A percentile compares a stretch with the other conserved stretches of the same genome.
These are phyloP conservation scores for Drechslerella dactyloides DNA, from an alignment of 2,329 filamentous ascomycete species.

Conservation along the genomic window DNA sequence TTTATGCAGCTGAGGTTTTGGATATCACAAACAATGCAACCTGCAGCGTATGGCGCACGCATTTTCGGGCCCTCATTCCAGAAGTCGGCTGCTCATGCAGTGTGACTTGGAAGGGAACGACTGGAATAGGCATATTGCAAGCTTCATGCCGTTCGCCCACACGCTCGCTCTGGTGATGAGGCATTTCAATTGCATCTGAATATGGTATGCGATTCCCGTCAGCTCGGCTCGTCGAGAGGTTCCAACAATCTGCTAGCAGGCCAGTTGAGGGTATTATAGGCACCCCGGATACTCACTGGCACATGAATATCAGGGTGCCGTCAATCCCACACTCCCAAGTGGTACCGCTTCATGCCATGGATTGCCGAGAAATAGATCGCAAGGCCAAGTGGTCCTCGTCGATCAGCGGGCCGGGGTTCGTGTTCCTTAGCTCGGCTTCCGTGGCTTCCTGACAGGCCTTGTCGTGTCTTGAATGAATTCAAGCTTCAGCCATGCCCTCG, in stretches of 20 bases:
- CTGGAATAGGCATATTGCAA: too few species aligned
- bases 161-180: too few species aligned
- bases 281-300: too few species aligned
- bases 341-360: not conserved
- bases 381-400: not conserved
- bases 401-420: not conserved
- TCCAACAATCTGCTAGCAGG: too few species aligned
- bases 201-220: too few species aligned
- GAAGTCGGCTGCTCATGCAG: too few species aligned
- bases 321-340: not conserved
- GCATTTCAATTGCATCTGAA: too few species aligned
- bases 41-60: not conserved
- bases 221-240: too few species aligned
- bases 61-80: too few species aligned
- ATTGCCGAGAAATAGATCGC: slow-evolving; percentile 1
- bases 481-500: not conserved
- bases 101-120: too few species aligned
- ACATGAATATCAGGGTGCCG: not conserved
- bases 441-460: not conserved
- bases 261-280: too few species aligned
- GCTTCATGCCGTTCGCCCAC: too few species aligned
- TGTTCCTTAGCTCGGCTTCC: not conserved
- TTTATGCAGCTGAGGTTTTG: not conserved
- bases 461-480: slow-evolving; percentile 6
- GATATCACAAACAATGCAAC: slow-evolving; percentile 4